Conservation (phyloP, 2,329 filamentous ascomycete genomes). For the Thielaviopsis musarum region DNA sequence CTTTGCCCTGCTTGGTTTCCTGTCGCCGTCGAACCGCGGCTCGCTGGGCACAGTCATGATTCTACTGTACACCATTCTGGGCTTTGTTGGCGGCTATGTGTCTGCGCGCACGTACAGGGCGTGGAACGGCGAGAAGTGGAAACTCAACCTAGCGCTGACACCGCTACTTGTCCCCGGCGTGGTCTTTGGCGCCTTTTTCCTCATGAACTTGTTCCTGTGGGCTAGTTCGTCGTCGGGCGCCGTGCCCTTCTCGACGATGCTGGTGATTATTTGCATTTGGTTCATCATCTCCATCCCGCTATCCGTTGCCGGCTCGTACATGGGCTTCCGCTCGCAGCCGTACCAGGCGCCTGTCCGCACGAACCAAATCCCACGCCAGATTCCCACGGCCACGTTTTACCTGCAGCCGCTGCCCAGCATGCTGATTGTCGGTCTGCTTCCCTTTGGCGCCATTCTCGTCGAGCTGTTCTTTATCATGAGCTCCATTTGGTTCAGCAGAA, state of each 20-base stretch:
- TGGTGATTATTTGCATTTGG: slow-evolving; percentile 86
- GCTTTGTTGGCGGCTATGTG: slow-evolving; percentile 80
- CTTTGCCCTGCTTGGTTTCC: slow-evolving; percentile 84
- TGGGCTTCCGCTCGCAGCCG: slow-evolving; percentile 63
- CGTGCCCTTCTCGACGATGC: slow-evolving; percentile 92
- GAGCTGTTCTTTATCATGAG: slow-evolving; percentile 99
- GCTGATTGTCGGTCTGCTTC: slow-evolving; percentile 78
- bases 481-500: slow-evolving; percentile 95
- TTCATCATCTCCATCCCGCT: slow-evolving; percentile 91
- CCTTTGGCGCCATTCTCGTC: slow-evolving; percentile 93
- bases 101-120: slow-evolving; percentile 89
- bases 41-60: slow-evolving; percentile 88
- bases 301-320: slow-evolving; percentile 77
- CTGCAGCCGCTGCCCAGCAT: slow-evolving; percentile 78
- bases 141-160: slow-evolving; percentile 78
- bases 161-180: slow-evolving; percentile 72
- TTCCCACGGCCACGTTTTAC: slow-evolving; percentile 69
- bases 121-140: slow-evolving; percentile 85
- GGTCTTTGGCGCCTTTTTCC: slow-evolving; percentile 78
- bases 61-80: slow-evolving; percentile 81
- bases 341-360: slow-evolving; percentile 74
- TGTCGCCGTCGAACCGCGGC: slow-evolving; percentile 89
- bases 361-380: slow-evolving; percentile 96
- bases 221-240: slow-evolving; percentile 81
- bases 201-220: slow-evolving; percentile 93